A percentile compares a stretch with the other conserved stretches of the same genome.
These are phyloP conservation scores for Xylaria sp. DNA, from an alignment of 2,329 filamentous ascomycete genomes.

Conservation along the genomic window DNA sequence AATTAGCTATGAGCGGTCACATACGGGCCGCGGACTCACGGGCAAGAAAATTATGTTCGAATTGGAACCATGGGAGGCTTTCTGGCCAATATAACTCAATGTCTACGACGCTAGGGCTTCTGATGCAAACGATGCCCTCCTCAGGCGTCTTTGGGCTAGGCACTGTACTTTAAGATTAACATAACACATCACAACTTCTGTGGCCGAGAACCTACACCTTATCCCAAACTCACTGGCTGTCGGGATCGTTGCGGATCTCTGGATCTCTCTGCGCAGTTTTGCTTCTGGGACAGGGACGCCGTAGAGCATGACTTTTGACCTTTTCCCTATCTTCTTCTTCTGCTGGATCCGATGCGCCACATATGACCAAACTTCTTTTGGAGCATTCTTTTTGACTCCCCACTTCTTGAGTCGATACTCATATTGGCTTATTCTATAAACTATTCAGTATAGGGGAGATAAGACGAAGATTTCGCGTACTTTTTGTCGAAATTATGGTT, in stretches of 20 bases:
- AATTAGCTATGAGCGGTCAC: too few relatives aligned
- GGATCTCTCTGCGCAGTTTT: constrained; percentile 8
- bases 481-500: constrained; percentile 23
- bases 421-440: constrained; percentile 18
- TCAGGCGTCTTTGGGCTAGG: constrained; percentile 17
- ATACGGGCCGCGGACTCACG: too few relatives aligned
- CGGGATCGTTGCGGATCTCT: constrained; percentile 20
- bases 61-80: too few relatives aligned
- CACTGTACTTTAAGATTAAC: background rate
- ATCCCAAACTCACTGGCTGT: constrained; percentile 12
- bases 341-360: constrained; percentile 14
- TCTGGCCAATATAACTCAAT: too few relatives aligned
- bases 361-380: constrained; percentile 13
- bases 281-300: background rate
- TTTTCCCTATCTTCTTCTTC: constrained; percentile 7
- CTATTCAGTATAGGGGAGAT: background rate
- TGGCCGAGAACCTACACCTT: too few relatives aligned
- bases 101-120: too few relatives aligned
- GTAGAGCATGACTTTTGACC: constrained; percentile 7
- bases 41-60: too few relatives aligned
- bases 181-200: background rate
- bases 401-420: constrained; percentile 27
- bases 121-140: background rate
- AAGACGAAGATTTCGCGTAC: background rate
- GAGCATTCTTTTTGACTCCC: constrained; percentile 18